Percentiles rank a stretch among this genome's conserved stretches.
Conservation (phyloP, 1,284 basidiomycete species). For the Tilletiopsis washingtonensis region DNA sequence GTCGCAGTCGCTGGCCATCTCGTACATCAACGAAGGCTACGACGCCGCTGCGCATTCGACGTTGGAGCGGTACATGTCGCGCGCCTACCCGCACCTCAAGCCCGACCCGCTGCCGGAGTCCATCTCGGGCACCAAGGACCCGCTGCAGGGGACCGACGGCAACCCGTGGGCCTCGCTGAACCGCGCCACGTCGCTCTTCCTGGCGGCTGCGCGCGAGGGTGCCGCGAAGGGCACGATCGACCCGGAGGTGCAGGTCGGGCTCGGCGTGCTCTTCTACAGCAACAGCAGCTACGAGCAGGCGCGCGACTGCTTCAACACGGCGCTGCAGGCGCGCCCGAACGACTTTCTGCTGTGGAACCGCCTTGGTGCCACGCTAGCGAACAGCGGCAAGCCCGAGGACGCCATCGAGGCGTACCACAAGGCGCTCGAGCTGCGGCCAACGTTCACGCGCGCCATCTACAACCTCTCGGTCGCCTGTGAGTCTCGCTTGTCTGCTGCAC, state of each 20-base stretch:
- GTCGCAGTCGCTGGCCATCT: conserved; percentile 65
- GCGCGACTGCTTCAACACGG: conserved; percentile 82
- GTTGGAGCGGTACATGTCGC: conserved; percentile 75
- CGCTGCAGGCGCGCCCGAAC: conserved; percentile 69
- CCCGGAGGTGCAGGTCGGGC: conserved; percentile 83
- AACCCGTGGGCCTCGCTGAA: conserved; percentile 76
- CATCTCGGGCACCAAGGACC: conserved; percentile 55
- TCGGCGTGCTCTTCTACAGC: conserved; percentile 90
- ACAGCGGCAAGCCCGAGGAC: conserved; percentile 88
- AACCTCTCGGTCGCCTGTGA: conserved; percentile 92
- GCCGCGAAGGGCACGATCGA: conserved; percentile 60
- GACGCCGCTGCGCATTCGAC: conserved; percentile 81
- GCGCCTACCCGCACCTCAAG: conserved; percentile 61
- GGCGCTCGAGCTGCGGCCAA: conserved; percentile 85
- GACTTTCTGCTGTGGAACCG: conserved; percentile 97
- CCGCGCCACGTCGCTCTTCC: conserved; percentile 72
- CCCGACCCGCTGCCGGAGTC: conserved; percentile 54
- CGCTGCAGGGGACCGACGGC: conserved; percentile 40
- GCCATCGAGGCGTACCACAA: conserved; percentile 89
- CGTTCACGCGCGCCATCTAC: conserved; percentile 93
- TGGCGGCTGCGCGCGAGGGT: conserved; percentile 66
- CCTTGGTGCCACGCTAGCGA: conserved; percentile 87
- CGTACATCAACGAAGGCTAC: conserved; percentile 91
- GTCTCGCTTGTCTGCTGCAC: too few relatives aligned
- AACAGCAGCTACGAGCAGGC: conserved; percentile 69